phyloP scores from a whole-genome alignment of 2,329 filamentous ascomycete species.

The Talaromyces sp. region DNA sequence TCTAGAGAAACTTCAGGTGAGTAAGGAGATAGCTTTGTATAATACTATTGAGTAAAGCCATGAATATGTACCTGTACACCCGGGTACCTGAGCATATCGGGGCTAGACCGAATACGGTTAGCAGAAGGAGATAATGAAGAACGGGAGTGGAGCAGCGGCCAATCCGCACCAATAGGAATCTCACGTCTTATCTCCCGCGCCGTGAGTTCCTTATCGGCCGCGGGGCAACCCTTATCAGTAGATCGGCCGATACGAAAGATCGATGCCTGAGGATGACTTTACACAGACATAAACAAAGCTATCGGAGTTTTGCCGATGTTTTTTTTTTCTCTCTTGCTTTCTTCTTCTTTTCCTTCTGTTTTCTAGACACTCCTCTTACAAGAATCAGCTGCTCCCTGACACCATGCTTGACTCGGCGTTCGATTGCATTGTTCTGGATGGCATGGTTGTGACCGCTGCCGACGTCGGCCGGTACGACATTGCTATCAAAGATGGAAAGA shows the following conservation, averaged over 20 bases:
- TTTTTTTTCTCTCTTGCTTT: no score
- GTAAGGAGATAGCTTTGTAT: no score
- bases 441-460: constrained; percentile 41
- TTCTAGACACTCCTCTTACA: background rate
- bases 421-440: constrained; percentile 36
- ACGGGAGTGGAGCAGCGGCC: background rate
- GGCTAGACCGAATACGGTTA: background rate
- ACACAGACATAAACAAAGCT: background rate
- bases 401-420: background rate
- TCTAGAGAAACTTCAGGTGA: no score
- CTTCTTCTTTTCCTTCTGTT: background rate
- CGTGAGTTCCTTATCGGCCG: background rate
- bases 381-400: background rate
- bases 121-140: background rate
- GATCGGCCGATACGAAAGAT: background rate
- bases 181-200: background rate
- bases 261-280: background rate
- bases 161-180: background rate
- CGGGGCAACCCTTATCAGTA: background rate
- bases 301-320: background rate
- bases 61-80: no score
- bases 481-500: constrained; percentile 42
- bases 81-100: background rate
- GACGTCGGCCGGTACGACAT: constrained; percentile 42
- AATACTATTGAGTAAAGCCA: no score